phyloP scores from a whole-genome alignment of 1,284 basidiomycete genomes.

The Polyporus tsugae region DNA sequence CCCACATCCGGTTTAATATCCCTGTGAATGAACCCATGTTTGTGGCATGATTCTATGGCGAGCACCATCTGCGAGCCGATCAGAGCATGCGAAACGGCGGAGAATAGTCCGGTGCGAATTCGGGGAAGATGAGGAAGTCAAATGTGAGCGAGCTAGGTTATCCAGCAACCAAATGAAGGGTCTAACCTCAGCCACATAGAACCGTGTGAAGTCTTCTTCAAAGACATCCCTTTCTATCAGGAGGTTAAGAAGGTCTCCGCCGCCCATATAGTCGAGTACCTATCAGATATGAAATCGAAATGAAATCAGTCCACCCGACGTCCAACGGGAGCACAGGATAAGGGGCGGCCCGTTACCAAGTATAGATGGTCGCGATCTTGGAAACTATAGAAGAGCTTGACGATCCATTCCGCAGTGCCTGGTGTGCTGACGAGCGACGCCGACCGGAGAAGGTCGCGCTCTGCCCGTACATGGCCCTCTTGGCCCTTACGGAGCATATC shows the following conservation, averaged over 20 bases:
- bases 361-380: slow-evolving; percentile 94
- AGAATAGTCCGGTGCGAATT: slow-evolving; percentile 18
- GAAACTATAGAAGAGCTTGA: slow-evolving; percentile 91
- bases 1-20: slow-evolving; percentile 95
- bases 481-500: slow-evolving; percentile 99
- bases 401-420: slow-evolving; percentile 89
- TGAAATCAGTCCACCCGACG: slow-evolving; percentile 62
- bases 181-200: slow-evolving; percentile 92
- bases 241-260: slow-evolving; percentile 94
- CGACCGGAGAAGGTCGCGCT: slow-evolving; percentile 88
- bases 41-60: slow-evolving; percentile 94
- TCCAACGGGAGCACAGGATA: slow-evolving; percentile 21
- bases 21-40: slow-evolving; percentile 95
- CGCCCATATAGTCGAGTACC: slow-evolving; percentile 95
- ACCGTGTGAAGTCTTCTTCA: slow-evolving; percentile 91
- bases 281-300: slow-evolving; percentile 57
- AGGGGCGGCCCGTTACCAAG: slow-evolving; percentile 65
- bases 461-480: slow-evolving; percentile 94
- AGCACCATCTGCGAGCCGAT: slow-evolving; percentile 81
- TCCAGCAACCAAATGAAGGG: slow-evolving; percentile 16
- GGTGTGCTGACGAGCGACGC: slow-evolving; percentile 77
- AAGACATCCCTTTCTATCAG: slow-evolving; percentile 95
- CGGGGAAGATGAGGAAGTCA: slow-evolving; percentile 12
- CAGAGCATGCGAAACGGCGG: slow-evolving; percentile 15
- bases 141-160: slow-evolving; percentile 29